These are phyloP conservation scores for Phytophthora vignae DNA, from an alignment of 352 stramenopile species.

Conservation along the genomic window DNA sequence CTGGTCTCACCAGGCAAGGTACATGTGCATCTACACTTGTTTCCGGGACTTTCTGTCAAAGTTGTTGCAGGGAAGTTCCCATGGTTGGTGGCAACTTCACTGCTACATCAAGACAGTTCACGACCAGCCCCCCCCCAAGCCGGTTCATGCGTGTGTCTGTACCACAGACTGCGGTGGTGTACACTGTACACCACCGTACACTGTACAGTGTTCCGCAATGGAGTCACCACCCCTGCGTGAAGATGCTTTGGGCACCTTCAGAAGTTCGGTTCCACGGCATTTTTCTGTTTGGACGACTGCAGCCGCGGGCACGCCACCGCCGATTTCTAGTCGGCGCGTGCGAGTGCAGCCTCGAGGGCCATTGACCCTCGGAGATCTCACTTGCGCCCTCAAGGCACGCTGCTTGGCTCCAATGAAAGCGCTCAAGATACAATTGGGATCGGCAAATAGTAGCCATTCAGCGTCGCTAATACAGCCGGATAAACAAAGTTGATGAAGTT, in stretches of 20 bases:
- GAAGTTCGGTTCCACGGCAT: not conserved
- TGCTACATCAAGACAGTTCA: not conserved
- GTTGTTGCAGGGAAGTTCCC: no score
- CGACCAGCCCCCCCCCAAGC: not conserved
- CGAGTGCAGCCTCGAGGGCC: not conserved
- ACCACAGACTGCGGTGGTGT: not conserved
- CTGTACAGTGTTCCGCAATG: no score
- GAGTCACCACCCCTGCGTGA: no score
- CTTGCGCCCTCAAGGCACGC: not conserved
- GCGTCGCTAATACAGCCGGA: no score
- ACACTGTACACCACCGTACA: no score
- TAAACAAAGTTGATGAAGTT: no score
- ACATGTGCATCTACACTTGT: no score
- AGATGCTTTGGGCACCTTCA: not conserved
- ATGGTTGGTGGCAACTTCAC: no score
- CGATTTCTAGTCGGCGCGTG: slow-evolving; percentile 17
- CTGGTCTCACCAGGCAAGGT: no score
- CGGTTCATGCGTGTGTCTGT: not conserved
- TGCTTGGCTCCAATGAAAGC: slow-evolving; percentile 12
- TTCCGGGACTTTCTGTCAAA: no score
- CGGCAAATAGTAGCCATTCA: not conserved
- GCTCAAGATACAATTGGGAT: slow-evolving; percentile 1
- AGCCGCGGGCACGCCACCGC: not conserved
- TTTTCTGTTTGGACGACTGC: slow-evolving; percentile 12
- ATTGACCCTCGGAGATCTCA: not conserved